Conservation (phyloP, 2,329 filamentous ascomycete species). For the Metarhizium album region DNA sequence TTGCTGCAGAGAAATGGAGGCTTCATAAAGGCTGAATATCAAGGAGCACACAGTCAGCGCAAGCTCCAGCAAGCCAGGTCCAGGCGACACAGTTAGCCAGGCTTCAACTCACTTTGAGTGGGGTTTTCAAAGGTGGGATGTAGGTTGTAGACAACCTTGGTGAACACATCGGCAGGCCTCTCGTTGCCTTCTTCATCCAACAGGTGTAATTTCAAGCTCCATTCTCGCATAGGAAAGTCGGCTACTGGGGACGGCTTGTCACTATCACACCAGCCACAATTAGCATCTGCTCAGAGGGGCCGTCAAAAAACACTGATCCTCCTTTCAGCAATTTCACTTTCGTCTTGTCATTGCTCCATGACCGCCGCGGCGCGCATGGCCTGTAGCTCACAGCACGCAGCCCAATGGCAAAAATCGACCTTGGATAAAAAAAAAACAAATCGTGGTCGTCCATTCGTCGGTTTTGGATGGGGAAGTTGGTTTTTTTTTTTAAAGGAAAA, state of each 20-base stretch:
- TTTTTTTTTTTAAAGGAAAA: not conserved
- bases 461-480: not conserved
- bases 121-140: conserved; percentile 90
- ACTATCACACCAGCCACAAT: conserved; percentile 29
- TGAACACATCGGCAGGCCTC: conserved; percentile 73
- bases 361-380: not conserved
- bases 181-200: conserved; percentile 81
- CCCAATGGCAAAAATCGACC: not conserved
- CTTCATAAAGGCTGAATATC: conserved; percentile 57
- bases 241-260: conserved; percentile 72
- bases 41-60: not conserved
- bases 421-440: no score
- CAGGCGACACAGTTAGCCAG: conserved; percentile 10
- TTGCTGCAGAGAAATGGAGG: conserved; percentile 84
- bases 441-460: not conserved
- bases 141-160: conserved; percentile 84
- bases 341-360: not conserved
- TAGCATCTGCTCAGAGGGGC: not conserved
- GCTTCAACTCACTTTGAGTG: conserved; percentile 58
- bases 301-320: not conserved
- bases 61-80: not conserved
- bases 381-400: not conserved
- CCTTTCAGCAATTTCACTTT: not conserved
- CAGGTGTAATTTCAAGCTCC: conserved; percentile 79
- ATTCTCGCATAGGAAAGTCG: conserved; percentile 85